Base-by-base conservation (phyloP, 2,329 filamentous ascomycete species). In the Fusarium sp. region DNA sequence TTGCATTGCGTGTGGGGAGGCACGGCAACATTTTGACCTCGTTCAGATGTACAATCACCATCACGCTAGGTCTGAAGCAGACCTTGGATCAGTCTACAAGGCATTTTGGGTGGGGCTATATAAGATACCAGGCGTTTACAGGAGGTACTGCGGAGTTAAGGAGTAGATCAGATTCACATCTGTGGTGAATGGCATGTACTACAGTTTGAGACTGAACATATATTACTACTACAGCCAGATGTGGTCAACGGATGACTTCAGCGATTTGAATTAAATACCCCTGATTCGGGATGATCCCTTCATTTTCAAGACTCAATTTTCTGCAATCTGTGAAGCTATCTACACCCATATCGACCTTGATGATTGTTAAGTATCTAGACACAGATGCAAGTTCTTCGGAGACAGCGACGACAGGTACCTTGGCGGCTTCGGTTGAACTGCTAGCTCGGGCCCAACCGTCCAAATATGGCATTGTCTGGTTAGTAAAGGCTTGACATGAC, bases 81-180 rank as follows among this genome's bases (percentile, higher is more conserved):
- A 17, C 22, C 31, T 14, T 31, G n/a, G 11, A 22, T 22, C n/a
- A 34, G 38, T 7, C 42, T 28, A 68, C 10, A 22, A 34, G 43
- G 26, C 10, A 55, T 46, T 46, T 59, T 43, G 45, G n/a, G 22
- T 40, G 15, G 15, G 60, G 44, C 36, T 53, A 68, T 31, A 31
- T 34, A 68, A 64, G 64, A 68, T 68, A 68, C 65, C 65, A 64
- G 64, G 59, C 59, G 65, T 68, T 68, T 33, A 46, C 6, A 22
- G 52, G 31, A 55, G 49, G 33, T 48, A n/a, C 24, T 39, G 7
- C 22, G 34, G 55, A 38, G 50, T 68, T 44, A n/a, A n/a, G 22
- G 34, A 34, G 53, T 18, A 24, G 40, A 24, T 40, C 38, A 43
- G n/a, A 17, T 18, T 39, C 17, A 28, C 24, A 34, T 48, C n/a